A percentile compares a stretch with the other conserved stretches of the same genome.
Conservation (phyloP, 2,329 filamentous ascomycete species). For the Dendryphion nanum region DNA sequence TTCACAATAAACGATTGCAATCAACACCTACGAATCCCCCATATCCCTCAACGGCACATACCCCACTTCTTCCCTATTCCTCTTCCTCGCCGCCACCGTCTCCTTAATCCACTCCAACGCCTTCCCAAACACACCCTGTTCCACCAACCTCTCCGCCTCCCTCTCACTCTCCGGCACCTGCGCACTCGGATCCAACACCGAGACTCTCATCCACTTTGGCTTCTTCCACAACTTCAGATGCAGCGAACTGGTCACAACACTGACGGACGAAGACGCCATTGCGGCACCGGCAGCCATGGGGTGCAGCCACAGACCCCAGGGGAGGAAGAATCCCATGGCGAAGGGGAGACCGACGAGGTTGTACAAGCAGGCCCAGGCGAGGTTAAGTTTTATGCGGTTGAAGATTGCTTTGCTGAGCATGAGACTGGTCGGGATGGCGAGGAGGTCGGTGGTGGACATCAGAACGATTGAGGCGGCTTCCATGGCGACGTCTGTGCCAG, state of each 20-base stretch:
- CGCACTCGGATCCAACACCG: slow-evolving; percentile 52
- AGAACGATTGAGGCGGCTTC: slow-evolving; percentile 95
- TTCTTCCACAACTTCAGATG: slow-evolving; percentile 83
- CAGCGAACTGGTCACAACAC: slow-evolving; percentile 80
- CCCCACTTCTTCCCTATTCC: slow-evolving; percentile 39
- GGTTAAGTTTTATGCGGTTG: slow-evolving; percentile 86
- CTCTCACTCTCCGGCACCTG: slow-evolving; percentile 26
- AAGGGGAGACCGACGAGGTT: slow-evolving; percentile 90
- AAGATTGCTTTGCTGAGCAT: slow-evolving; percentile 84
- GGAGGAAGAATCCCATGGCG: slow-evolving; percentile 94
- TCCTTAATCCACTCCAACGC: slow-evolving; percentile 29
- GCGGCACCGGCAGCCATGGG: slow-evolving; percentile 93
- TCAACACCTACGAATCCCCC: slow-evolving; percentile 22
- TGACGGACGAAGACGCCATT: slow-evolving; percentile 89
- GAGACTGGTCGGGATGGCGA: slow-evolving; percentile 87
- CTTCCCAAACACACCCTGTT: slow-evolving; percentile 18
- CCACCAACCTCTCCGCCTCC: slow-evolving; percentile 20
- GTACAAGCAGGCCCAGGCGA: slow-evolving; percentile 90
- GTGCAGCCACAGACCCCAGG: slow-evolving; percentile 82
- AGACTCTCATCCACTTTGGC: slow-evolving; percentile 82
- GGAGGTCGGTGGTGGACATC: slow-evolving; percentile 87
- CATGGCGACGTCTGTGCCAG: slow-evolving; percentile 95
- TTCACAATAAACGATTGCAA: not conserved
- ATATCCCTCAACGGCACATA: slow-evolving; percentile 49
- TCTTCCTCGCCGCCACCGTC: slow-evolving; percentile 32